Conservation (phyloP, 768 basidiomycete genomes). For the Nevesoporus exiguus region DNA sequence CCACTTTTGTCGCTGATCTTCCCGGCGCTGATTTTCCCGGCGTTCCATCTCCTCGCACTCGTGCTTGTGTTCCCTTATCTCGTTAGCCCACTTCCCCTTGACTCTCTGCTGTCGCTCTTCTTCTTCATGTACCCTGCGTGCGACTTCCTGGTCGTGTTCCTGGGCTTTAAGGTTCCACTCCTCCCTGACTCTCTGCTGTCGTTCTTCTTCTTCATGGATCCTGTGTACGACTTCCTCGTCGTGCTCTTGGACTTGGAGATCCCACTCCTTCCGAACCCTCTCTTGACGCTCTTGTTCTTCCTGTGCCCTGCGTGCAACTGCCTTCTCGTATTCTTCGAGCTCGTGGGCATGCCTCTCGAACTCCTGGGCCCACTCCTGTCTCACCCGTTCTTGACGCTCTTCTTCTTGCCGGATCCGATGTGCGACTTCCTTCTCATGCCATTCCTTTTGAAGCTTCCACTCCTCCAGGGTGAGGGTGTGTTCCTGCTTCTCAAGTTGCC, state of each 20-base stretch:
- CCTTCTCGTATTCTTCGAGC: not conserved
- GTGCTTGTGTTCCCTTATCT: slow-evolving; percentile 1
- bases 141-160: not conserved
- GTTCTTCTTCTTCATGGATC: slow-evolving; percentile 5
- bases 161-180: not conserved
- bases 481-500: slow-evolving; percentile 6
- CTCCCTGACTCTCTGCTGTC: not conserved
- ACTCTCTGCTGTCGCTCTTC: not conserved
- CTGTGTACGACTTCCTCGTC: not conserved
- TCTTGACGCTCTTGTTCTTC: not conserved
- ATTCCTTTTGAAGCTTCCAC: slow-evolving; percentile 13
- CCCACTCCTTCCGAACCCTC: not conserved
- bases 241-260: not conserved
- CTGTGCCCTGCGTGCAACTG: not conserved
- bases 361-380: slow-evolving; percentile 7
- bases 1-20: slow-evolving; percentile 11
- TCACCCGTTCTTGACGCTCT: slow-evolving; percentile 5
- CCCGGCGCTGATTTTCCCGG: slow-evolving; percentile 6
- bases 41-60: slow-evolving; percentile 12
- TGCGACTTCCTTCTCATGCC: slow-evolving; percentile 10
- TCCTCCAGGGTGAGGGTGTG: not conserved
- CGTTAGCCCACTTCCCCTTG: slow-evolving; percentile 3
- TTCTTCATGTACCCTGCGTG: slow-evolving; percentile 4
- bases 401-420: slow-evolving; percentile 4
- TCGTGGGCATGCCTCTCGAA: not conserved